Conservation (phyloP, 2,329 filamentous ascomycete species). For the Diplodia seriata region DNA sequence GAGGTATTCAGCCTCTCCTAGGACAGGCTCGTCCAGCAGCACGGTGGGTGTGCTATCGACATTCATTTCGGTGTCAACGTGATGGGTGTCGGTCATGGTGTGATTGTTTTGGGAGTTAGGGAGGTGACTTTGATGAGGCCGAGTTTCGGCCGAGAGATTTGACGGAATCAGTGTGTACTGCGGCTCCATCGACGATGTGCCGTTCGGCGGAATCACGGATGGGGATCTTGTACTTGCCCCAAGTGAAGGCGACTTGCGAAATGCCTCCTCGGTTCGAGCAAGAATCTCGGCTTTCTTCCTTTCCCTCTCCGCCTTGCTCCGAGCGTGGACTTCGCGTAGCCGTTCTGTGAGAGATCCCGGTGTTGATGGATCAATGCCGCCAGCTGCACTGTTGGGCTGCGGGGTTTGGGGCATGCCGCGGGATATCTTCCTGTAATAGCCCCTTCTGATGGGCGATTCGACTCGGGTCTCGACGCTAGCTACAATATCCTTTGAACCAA, state of each 20-base stretch:
- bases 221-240: slow-evolving; percentile 16
- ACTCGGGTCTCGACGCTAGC: not conserved
- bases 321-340: slow-evolving; percentile 5
- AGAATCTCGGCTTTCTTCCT: slow-evolving; percentile 7
- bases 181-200: slow-evolving; percentile 7
- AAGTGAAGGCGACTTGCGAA: slow-evolving; percentile 1
- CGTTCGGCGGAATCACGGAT: slow-evolving; percentile 15
- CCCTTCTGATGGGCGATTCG: not conserved
- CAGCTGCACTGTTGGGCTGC: not conserved
- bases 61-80: slow-evolving; percentile 9
- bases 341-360: slow-evolving; percentile 12
- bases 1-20: slow-evolving; percentile 26
- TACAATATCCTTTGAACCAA: slow-evolving; percentile 1
- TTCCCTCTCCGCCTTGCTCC: slow-evolving; percentile 6
- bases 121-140: not conserved
- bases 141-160: slow-evolving; percentile 15
- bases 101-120: slow-evolving; percentile 6
- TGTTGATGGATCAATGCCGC: not conserved
- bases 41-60: not conserved
- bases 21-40: slow-evolving; percentile 8
- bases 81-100: not conserved
- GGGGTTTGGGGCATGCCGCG: slow-evolving; percentile 19
- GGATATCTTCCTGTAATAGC: not conserved
- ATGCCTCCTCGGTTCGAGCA: not conserved
- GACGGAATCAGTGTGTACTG: slow-evolving; percentile 15